A percentile compares a stretch with the other conserved stretches of the same genome.
Evolutionary conservation across 805 yeast species (phyloP).

Genomic region (Ogataea siamensis): DNA sequence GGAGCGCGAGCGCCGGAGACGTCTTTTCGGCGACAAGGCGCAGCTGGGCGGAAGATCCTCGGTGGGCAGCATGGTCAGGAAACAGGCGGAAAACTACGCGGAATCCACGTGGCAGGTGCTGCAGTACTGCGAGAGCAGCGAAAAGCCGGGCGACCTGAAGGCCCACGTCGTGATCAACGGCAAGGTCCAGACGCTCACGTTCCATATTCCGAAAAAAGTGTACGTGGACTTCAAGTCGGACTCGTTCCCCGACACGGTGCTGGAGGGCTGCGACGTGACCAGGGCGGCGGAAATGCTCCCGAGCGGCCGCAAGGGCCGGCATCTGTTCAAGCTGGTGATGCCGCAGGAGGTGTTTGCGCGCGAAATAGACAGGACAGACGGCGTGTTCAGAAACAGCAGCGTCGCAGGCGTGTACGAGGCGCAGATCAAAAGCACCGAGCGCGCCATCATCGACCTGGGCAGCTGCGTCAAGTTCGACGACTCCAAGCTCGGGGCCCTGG

Average conservation of each 20-base stretch:
- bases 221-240: slow-evolving; percentile 63
- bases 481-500: slow-evolving; percentile 74
- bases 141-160: slow-evolving; percentile 69
- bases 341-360: slow-evolving; percentile 59
- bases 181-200: slow-evolving; percentile 67
- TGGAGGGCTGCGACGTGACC: slow-evolving; percentile 54
- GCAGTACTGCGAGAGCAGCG: slow-evolving; percentile 57
- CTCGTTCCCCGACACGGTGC: slow-evolving; percentile 27
- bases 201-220: slow-evolving; percentile 72
- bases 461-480: slow-evolving; percentile 67
- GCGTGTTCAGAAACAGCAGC: slow-evolving; percentile 60
- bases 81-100: slow-evolving; percentile 76
- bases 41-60: slow-evolving; percentile 49
- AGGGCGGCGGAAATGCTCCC: slow-evolving; percentile 66
- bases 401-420: slow-evolving; percentile 77
- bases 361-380: slow-evolving; percentile 55
- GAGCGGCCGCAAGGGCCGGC: slow-evolving; percentile 53
- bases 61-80: slow-evolving; percentile 67
- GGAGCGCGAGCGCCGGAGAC: slow-evolving; percentile 67
- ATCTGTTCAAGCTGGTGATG: slow-evolving; percentile 63
- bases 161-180: slow-evolving; percentile 69
- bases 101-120: slow-evolving; percentile 84
- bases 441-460: slow-evolving; percentile 81
- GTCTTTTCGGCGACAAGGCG: slow-evolving; percentile 67
- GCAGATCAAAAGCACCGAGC: slow-evolving; percentile 60